A percentile compares a stretch with the other conserved stretches of the same genome.
Conservation (phyloP, 352 stramenopile genomes). For the Globisporangium middletonii region DNA sequence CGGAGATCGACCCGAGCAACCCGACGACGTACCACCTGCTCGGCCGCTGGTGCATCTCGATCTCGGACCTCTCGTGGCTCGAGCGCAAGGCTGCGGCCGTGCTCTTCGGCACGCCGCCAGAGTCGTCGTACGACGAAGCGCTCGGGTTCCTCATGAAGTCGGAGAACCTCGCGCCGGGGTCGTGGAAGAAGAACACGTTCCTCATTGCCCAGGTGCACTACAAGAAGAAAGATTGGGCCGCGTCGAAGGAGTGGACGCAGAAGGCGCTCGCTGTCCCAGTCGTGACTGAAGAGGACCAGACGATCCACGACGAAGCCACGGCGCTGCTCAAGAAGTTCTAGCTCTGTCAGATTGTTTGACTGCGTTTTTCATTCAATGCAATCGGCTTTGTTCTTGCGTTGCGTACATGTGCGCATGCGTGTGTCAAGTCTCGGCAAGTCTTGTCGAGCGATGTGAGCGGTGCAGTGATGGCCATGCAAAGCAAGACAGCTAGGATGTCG, state of each 20-base stretch:
- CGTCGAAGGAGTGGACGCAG: slow-evolving; percentile 63
- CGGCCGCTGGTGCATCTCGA: slow-evolving; percentile 79
- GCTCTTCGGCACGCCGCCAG: slow-evolving; percentile 73
- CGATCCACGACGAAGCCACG: slow-evolving; percentile 59
- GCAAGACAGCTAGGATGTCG: too few species aligned
- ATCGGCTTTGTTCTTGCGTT: too few species aligned
- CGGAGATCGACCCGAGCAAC: slow-evolving; percentile 67
- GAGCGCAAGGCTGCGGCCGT: slow-evolving; percentile 78
- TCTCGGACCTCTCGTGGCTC: slow-evolving; percentile 81
- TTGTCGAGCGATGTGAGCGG: too few species aligned
- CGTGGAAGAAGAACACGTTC: slow-evolving; percentile 84
- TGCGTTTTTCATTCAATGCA: too few species aligned
- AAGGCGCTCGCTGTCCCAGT: slow-evolving; percentile 62
- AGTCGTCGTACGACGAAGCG: slow-evolving; percentile 80
- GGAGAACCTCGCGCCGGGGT: slow-evolving; percentile 58
- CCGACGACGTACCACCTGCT: slow-evolving; percentile 74
- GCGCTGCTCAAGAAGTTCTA: slow-evolving; percentile 60
- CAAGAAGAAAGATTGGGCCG: slow-evolving; percentile 64
- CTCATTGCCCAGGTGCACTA: slow-evolving; percentile 79
- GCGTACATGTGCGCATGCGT: too few species aligned
- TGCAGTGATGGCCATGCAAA: too few species aligned
- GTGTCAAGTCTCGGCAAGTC: too few species aligned
- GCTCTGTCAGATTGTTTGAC: not conserved
- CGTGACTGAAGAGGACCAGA: slow-evolving; percentile 60
- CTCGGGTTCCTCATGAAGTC: slow-evolving; percentile 71